Percentiles rank a stretch among this genome's conserved stretches.
Conservation (phyloP, 768 basidiomycete species). For the Leucogyrophana mollusca region DNA sequence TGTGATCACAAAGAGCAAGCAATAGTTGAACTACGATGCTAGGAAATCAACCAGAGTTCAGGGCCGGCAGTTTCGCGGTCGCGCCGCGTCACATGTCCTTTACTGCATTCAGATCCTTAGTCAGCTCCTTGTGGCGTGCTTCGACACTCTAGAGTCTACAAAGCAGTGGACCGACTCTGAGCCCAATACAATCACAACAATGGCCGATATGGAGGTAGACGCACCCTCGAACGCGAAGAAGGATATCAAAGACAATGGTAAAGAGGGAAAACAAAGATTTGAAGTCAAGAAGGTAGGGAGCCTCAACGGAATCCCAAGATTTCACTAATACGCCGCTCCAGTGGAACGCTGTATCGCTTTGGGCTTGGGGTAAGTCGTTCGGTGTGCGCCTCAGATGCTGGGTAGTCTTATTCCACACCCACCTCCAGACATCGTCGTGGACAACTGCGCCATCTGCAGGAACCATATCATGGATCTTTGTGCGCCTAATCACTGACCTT, state of each 20-base stretch:
- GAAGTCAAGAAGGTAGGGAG: constrained; percentile 94
- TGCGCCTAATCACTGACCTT: constrained; percentile 38
- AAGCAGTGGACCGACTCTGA: no score
- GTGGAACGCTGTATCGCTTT: constrained; percentile 99
- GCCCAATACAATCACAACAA: constrained; percentile 18
- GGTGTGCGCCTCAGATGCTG: not conserved
- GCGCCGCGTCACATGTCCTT: constrained; percentile 36
- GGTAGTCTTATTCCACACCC: constrained; percentile 5
- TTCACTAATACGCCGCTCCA: constrained; percentile 28
- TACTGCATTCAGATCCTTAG: constrained; percentile 13
- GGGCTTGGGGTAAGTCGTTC: constrained; percentile 87
- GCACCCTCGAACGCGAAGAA: constrained; percentile 35
- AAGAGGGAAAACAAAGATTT: constrained; percentile 79
- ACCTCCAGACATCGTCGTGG: constrained; percentile 87
- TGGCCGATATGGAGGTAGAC: constrained; percentile 78
- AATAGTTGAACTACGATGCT: constrained; percentile 1
- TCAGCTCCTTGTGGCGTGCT: no score
- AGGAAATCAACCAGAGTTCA: constrained; percentile 33
- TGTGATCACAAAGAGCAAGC: constrained; percentile 38
- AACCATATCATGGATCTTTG: constrained; percentile 99
- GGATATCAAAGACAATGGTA: constrained; percentile 52
- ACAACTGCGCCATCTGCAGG: constrained; percentile 99
- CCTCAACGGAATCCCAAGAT: not conserved
- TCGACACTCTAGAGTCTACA: no score
- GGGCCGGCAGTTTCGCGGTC: constrained; percentile 39